These are phyloP conservation scores for Biscutella laevigata DNA, from an alignment of 441 rosid species.

Conservation along the genomic window DNA sequence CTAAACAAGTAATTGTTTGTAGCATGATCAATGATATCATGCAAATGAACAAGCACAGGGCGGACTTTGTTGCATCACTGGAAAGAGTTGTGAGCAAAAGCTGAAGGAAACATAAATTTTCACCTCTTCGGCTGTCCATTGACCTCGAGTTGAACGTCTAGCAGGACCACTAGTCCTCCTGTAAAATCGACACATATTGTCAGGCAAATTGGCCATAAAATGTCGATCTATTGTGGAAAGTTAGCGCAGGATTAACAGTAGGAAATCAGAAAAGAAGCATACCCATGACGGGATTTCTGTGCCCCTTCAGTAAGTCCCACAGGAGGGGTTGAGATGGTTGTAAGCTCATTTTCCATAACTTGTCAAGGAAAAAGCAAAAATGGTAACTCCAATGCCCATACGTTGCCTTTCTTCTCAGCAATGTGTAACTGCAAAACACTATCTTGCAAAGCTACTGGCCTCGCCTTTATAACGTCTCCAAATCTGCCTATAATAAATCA, in stretches of 20 bases:
- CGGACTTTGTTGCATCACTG: neutral
- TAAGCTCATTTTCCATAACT: constrained; percentile 70
- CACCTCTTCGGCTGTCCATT: constrained; percentile 99
- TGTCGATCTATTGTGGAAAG: neutral
- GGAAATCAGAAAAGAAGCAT: constrained; percentile 12
- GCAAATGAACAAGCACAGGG: neutral
- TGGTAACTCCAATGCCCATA: constrained; percentile 51
- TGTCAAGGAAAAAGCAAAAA: constrained; percentile 31
- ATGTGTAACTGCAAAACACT: constrained; percentile 53
- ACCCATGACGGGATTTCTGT: constrained; percentile 69
- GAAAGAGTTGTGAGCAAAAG: neutral
- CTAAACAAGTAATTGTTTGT: too few relatives aligned
- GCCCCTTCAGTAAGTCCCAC: constrained; percentile 46
- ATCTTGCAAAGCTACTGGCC: constrained; percentile 23
- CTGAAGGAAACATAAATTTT: constrained; percentile 1
- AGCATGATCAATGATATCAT: neutral
- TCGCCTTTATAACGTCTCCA: constrained; percentile 23
- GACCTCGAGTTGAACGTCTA: constrained; percentile 96
- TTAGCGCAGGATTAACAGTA: neutral
- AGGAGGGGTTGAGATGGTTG: constrained; percentile 38
- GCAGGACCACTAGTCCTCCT: constrained; percentile 97
- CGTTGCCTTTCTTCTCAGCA: constrained; percentile 35
- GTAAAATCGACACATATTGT: constrained; percentile 16
- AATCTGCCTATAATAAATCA: constrained; percentile 20
- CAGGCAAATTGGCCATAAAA: neutral